Base-by-base conservation (phyloP, 805 yeast species). In the Torulaspora microellipsoides region DNA sequence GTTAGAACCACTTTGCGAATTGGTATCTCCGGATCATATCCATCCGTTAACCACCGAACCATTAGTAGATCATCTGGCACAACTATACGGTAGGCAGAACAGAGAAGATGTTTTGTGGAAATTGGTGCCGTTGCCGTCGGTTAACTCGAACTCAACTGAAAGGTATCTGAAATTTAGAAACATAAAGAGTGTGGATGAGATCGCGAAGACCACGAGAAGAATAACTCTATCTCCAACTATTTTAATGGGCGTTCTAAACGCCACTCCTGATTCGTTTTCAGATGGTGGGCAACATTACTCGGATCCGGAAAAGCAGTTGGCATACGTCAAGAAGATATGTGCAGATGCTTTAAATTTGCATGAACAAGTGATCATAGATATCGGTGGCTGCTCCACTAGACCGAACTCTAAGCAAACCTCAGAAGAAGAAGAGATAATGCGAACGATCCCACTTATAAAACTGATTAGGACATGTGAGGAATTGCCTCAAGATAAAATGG, bases 361-460 rank as follows among this genome's bases (percentile, higher is more conserved):
- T 34, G 56, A 58, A 3, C 36, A 29, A 13, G 38, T 65, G 9
- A 85, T 93, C 27, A 71, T 93, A 31, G 99, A 93, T 62, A 75
- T 93, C 42, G 99, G 99, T 8, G 99, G 99, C 1, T 86, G 88
- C 45, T 87, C 96, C 1, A 93, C 99, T 0, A 75, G 95, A 39
- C 99, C 99, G 0, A 87, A 88, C 1, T 78, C 95, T 1, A 56
- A 52, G 0, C 86, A 78, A 42, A 81, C 84, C 0, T 56, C 75
- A 2, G 73, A 62, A 15, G 75, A 74, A n/a, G 90, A 78, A 43
- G 99, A 93, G 60, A 53, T 85, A 36, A 55, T 55, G 2, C 66
- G 98, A 34, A 83, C 90, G 0, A 60, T 86, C 6, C 93, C 93
- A 0, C 75, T 85, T 0, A 72, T 93, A 2, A 60, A 72, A 47